Conservation (phyloP, 2,329 filamentous ascomycete species). For the Monilinia vaccinii-corymbosi region DNA sequence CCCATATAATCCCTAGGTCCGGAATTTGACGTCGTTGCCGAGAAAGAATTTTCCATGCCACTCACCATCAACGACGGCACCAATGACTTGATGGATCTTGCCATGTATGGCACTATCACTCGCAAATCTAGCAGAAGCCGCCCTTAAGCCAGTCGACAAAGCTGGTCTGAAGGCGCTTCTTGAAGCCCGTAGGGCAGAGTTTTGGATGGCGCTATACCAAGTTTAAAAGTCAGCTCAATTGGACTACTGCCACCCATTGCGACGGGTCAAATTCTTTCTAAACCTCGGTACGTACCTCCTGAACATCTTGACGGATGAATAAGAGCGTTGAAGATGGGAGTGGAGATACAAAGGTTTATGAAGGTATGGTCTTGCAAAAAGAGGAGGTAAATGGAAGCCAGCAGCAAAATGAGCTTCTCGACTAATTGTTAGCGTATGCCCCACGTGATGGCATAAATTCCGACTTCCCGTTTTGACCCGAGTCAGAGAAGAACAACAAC, state of each 20-base stretch:
- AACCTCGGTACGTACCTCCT: slow-evolving; percentile 57
- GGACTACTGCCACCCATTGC: slow-evolving; percentile 21
- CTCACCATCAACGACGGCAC: slow-evolving; percentile 97
- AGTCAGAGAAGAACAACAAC: neutral
- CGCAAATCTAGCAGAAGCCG: slow-evolving; percentile 42
- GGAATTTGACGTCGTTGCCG: slow-evolving; percentile 21
- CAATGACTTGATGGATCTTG: slow-evolving; percentile 80
- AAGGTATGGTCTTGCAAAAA: slow-evolving; percentile 21
- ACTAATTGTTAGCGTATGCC: slow-evolving; percentile 31
- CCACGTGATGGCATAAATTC: slow-evolving; percentile 9
- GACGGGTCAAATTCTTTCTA: slow-evolving; percentile 19
- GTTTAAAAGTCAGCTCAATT: slow-evolving; percentile 41
- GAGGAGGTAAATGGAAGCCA: slow-evolving; percentile 12
- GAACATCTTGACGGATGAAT: slow-evolving; percentile 69
- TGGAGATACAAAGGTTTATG: slow-evolving; percentile 44
- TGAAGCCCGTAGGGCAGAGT: slow-evolving; percentile 51
- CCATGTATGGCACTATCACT: slow-evolving; percentile 50
- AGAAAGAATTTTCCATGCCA: slow-evolving; percentile 32
- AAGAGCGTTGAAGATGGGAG: slow-evolving; percentile 53
- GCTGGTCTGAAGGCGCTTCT: slow-evolving; percentile 50
- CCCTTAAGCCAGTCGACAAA: slow-evolving; percentile 45
- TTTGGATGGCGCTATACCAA: slow-evolving; percentile 53
- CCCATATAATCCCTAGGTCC: slow-evolving; percentile 9
- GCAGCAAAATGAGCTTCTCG: slow-evolving; percentile 17
- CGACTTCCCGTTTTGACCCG: slow-evolving; percentile 10